These are phyloP conservation scores for Tephrocybe sp. DNA, from an alignment of 768 basidiomycete species.

Conservation along the genomic window DNA sequence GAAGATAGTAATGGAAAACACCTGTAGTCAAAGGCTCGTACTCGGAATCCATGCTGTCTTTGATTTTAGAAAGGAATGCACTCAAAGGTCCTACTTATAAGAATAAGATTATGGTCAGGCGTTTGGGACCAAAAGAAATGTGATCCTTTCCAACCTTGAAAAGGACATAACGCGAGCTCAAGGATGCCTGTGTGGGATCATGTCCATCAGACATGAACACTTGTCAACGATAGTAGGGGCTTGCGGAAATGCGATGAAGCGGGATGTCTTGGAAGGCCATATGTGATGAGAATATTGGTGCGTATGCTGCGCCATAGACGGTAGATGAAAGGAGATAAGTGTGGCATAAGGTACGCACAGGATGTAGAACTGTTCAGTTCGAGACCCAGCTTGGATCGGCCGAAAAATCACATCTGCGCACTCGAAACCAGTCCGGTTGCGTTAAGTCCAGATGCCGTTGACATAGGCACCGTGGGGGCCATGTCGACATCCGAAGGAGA, in stretches of 20 bases:
- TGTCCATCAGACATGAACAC: neutral
- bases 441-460: no score
- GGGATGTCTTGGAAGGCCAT: neutral
- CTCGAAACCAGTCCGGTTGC: no score
- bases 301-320: neutral
- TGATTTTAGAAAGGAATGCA: neutral
- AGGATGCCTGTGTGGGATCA: neutral
- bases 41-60: neutral
- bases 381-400: no score
- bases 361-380: no score
- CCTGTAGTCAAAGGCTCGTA: constrained; percentile 4
- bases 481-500: no score
- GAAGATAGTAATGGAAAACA: constrained; percentile 7
- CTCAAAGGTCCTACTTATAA: neutral
- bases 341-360: neutral
- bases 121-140: neutral
- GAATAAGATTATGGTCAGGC: neutral
- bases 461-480: no score
- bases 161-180: neutral
- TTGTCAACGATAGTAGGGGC: neutral
- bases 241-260: neutral
- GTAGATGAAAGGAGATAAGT: neutral
- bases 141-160: neutral
- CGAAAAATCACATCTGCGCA: no score
- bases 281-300: neutral